phyloP scores from a whole-genome alignment of 768 basidiomycete genomes.

The Lactifluus piperatus region DNA sequence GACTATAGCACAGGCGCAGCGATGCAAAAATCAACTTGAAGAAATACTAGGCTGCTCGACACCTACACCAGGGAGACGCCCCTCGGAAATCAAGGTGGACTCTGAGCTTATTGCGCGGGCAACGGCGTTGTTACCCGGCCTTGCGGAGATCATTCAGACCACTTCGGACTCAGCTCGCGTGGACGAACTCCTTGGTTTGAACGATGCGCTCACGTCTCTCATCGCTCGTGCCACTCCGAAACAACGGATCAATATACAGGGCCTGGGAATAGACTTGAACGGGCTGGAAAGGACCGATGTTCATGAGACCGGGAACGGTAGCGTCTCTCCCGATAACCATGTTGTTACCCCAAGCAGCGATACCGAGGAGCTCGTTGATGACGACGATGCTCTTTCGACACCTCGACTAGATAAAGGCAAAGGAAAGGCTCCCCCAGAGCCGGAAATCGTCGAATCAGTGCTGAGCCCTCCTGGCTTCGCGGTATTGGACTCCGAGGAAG shows the following conservation, averaged over 20 bases:
- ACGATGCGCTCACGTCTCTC: constrained; percentile 57
- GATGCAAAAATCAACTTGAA: constrained; percentile 26
- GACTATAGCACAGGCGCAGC: constrained; percentile 38
- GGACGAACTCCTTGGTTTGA: constrained; percentile 59
- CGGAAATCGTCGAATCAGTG: constrained; percentile 61
- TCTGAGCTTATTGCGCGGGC: constrained; percentile 43
- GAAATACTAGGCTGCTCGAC: constrained; percentile 21
- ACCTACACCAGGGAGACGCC: constrained; percentile 19
- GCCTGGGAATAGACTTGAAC: constrained; percentile 17
- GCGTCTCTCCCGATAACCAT: not conserved
- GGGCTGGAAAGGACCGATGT: not conserved
- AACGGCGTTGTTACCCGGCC: constrained; percentile 41
- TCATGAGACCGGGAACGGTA: not conserved
- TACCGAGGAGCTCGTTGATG: constrained; percentile 17
- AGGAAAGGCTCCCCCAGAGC: constrained; percentile 57
- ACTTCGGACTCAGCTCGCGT: constrained; percentile 51
- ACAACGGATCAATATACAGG: constrained; percentile 7
- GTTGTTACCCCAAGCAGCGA: constrained; percentile 1
- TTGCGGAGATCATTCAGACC: constrained; percentile 45
- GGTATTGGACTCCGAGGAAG: constrained; percentile 29
- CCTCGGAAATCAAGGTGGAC: constrained; percentile 16
- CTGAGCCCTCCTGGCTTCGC: constrained; percentile 42
- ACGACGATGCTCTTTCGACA: constrained; percentile 38
- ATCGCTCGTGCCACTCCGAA: constrained; percentile 33
- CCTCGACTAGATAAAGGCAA: constrained; percentile 76